Evolutionary conservation across 257 asterid genomes (phyloP).

Genomic region (Echium plantagineum): DNA sequence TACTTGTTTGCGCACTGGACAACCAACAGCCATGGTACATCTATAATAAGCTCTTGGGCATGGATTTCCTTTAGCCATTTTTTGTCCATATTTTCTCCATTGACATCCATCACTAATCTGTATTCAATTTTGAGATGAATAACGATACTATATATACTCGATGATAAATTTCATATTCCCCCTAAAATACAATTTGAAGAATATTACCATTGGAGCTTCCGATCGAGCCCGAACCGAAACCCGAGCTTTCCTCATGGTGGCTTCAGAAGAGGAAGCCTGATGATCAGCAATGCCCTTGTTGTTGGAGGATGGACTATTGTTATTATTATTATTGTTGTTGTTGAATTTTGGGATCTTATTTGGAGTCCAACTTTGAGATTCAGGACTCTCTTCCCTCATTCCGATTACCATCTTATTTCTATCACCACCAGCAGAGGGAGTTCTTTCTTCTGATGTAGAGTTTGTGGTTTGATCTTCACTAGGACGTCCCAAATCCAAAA

Average conservation of each 20-base stretch:
- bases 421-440: slow-evolving; percentile 46
- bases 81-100: slow-evolving; percentile 96
- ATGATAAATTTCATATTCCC: too few relatives aligned
- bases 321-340: not conserved
- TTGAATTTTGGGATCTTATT: slow-evolving; percentile 38
- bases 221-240: slow-evolving; percentile 98
- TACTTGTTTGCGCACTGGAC: slow-evolving; percentile 97
- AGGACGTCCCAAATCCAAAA: slow-evolving; percentile 41
- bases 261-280: slow-evolving; percentile 23
- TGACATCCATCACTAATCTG: slow-evolving; percentile 94
- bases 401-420: slow-evolving; percentile 15
- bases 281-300: slow-evolving; percentile 38
- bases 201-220: slow-evolving; percentile 53
- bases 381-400: slow-evolving; percentile 60
- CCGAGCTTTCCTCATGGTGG: slow-evolving; percentile 93
- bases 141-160: too few relatives aligned
- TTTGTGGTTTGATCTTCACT: slow-evolving; percentile 30
- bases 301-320: not conserved
- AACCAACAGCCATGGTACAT: slow-evolving; percentile 89
- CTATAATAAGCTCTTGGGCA: slow-evolving; percentile 92
- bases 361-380: slow-evolving; percentile 60
- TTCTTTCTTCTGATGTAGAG: slow-evolving; percentile 73
- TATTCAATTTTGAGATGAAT: not conserved
- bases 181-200: not conserved
- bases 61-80: slow-evolving; percentile 95